Evolutionary conservation across 805 yeast species (phyloP).

Genomic region (Saccharomycopsis fodiens): DNA sequence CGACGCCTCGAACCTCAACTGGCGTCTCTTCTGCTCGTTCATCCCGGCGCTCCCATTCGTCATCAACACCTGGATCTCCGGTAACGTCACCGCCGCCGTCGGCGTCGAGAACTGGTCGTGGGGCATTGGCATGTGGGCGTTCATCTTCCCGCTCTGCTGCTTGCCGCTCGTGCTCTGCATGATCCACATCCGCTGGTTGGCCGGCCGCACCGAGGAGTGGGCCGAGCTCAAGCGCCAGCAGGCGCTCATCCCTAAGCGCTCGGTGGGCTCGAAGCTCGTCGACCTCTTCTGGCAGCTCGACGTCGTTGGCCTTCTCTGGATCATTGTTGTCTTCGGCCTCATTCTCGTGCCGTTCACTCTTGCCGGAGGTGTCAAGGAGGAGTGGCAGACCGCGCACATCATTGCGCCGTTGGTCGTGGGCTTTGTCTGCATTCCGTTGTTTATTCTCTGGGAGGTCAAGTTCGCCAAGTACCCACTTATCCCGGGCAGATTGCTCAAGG

Average conservation of each 20-base stretch:
- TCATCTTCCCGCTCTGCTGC: slow-evolving; percentile 45
- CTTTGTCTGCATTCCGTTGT: slow-evolving; percentile 49
- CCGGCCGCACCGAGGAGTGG: slow-evolving; percentile 37
- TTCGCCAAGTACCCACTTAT: slow-evolving; percentile 54
- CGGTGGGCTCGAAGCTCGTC: slow-evolving; percentile 21
- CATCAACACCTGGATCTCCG: slow-evolving; percentile 73
- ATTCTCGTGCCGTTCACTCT: slow-evolving; percentile 66
- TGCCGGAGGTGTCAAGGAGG: slow-evolving; percentile 52
- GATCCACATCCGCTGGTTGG: slow-evolving; percentile 40
- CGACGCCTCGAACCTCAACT: slow-evolving; percentile 60
- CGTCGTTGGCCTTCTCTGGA: slow-evolving; percentile 49
- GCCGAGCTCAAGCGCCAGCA: slow-evolving; percentile 27
- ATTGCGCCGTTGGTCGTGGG: slow-evolving; percentile 71
- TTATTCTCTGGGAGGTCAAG: slow-evolving; percentile 50
- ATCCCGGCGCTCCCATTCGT: slow-evolving; percentile 66
- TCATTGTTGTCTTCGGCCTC: slow-evolving; percentile 52
- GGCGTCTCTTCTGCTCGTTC: slow-evolving; percentile 61
- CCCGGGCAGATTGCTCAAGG: slow-evolving; percentile 51
- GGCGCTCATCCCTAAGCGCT: slow-evolving; percentile 17
- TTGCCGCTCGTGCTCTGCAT: slow-evolving; percentile 40
- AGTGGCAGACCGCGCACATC: slow-evolving; percentile 55
- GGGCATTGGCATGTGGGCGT: slow-evolving; percentile 57
- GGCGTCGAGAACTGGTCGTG: slow-evolving; percentile 39
- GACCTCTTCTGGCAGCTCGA: slow-evolving; percentile 59
- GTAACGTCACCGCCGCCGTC: slow-evolving; percentile 41